These are phyloP conservation scores for Capsella rubella DNA, from an alignment of 441 rosid species.

Conservation along the genomic window DNA sequence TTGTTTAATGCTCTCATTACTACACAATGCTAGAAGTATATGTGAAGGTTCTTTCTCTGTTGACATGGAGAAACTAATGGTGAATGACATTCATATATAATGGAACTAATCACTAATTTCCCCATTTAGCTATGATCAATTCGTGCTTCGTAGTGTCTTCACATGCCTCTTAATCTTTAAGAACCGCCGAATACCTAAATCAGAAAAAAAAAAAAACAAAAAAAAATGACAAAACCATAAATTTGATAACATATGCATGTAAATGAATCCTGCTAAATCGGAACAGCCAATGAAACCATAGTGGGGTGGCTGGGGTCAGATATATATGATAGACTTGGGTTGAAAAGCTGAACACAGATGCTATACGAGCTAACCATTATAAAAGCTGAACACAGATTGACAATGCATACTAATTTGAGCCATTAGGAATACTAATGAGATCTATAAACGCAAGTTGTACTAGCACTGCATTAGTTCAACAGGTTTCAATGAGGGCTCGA, in stretches of 20 bases:
- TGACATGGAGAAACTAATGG: slow-evolving; percentile 16
- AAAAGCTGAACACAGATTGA: not conserved
- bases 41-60: slow-evolving; percentile 8
- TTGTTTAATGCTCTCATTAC: not conserved
- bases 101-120: not conserved
- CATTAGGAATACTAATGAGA: not conserved
- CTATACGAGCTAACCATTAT: not conserved
- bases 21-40: slow-evolving; percentile 6
- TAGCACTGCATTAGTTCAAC: not conserved
- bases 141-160: slow-evolving; percentile 4
- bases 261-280: not conserved
- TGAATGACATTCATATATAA: slow-evolving; percentile 4
- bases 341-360: not conserved
- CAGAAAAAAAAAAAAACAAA: slow-evolving; percentile 14
- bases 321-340: not conserved
- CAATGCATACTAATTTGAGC: not conserved
- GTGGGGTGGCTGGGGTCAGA: not conserved
- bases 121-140: slow-evolving; percentile 19
- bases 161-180: slow-evolving; percentile 25
- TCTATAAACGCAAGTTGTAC: not conserved
- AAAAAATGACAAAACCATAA: slow-evolving; percentile 26
- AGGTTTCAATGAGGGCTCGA: not conserved
- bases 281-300: slow-evolving; percentile 1
- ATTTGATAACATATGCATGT: not conserved
- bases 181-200: slow-evolving; percentile 72